Evolutionary conservation across 176 grass and related monocot species (phyloP), one percentile per base, ranked within the genome.

Genomic region (Juncus inflexus): DNA sequence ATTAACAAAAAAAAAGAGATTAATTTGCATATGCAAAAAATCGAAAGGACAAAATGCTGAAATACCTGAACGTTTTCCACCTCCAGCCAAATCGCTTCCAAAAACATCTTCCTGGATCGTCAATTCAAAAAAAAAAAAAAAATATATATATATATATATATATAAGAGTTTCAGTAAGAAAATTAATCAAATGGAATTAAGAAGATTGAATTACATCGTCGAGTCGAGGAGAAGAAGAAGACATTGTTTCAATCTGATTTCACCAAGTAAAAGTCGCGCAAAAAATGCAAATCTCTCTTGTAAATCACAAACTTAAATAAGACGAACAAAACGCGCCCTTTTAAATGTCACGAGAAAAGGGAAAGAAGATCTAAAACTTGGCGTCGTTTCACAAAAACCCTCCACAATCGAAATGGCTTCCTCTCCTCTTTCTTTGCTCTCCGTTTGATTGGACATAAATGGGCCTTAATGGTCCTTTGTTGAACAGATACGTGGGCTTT

Each of bases 191-290:
- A 11, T 57, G 9, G 11, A 9, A 57, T 5, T 4, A 2, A 15
- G 2, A 57, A 2, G 28, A 41, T 7, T 4, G 9, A 16, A 59
- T 71, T 71, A 71, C 68, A 71, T 71, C 68, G 53, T 71, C 68
- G 3, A 71, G 68, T 55, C 12, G 68, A 71, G 68, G 54, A 58
- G 68, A 71, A 16, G 68, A 71, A 16, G 68, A 71, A 16, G 68
- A 59, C 68, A 71, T 71, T 71, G 54, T 55, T 28, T 37, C 37
- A 41, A 14, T 56, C 66, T 39, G 40, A 56, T 41, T 19, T 35
- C 19, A 35, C 54, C 7, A 71, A 37, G 0, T 15, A 61, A 61
- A 61, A 6, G 1, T 35, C 3, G 2, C 1, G 35, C 37, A 10
- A 35, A 61, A 11, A 10, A 61, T 37, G 5, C 15, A 6, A 41